Percentiles rank a stretch among this genome's conserved stretches.
These are phyloP conservation scores for Yarrowia sp. DNA, from an alignment of 805 yeast genomes.

Conservation along the genomic window DNA sequence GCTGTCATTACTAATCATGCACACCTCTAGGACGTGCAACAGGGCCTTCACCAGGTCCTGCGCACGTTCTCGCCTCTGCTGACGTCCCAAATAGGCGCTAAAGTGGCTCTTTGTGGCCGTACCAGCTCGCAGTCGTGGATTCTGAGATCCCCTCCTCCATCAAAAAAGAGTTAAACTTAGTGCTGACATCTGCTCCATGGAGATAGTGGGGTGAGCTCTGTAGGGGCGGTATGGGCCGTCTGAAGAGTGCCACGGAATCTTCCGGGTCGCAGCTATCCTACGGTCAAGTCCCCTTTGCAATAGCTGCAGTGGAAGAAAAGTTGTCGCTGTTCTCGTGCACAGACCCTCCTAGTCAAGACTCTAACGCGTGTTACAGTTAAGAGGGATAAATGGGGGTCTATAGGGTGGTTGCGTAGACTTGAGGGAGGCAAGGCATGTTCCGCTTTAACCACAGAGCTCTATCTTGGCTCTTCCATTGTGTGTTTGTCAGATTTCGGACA, in stretches of 20 bases:
- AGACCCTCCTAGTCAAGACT: background rate
- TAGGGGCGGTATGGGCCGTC: too few relatives aligned
- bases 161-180: conserved; percentile 2
- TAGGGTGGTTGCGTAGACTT: background rate
- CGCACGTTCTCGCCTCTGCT: background rate
- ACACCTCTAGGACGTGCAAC: too few relatives aligned
- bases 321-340: background rate
- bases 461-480: too few relatives aligned
- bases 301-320: background rate
- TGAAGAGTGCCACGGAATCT: too few relatives aligned
- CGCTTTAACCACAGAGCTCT: too few relatives aligned
- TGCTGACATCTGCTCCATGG: conserved; percentile 29
- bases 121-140: background rate
- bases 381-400: conserved; percentile 8
- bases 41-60: too few relatives aligned
- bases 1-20: too few relatives aligned
- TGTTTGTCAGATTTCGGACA: too few relatives aligned
- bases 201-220: background rate
- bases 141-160: background rate
- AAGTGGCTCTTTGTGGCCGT: conserved; percentile 12
- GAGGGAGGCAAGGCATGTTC: too few relatives aligned
- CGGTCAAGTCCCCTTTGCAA: background rate
- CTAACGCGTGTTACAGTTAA: conserved; percentile 22
- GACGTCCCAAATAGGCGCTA: conserved; percentile 14
- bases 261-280: too few relatives aligned